These are phyloP conservation scores for Craterostigma plantagineum DNA, from an alignment of 257 asterid genomes.

Conservation along the genomic window DNA sequence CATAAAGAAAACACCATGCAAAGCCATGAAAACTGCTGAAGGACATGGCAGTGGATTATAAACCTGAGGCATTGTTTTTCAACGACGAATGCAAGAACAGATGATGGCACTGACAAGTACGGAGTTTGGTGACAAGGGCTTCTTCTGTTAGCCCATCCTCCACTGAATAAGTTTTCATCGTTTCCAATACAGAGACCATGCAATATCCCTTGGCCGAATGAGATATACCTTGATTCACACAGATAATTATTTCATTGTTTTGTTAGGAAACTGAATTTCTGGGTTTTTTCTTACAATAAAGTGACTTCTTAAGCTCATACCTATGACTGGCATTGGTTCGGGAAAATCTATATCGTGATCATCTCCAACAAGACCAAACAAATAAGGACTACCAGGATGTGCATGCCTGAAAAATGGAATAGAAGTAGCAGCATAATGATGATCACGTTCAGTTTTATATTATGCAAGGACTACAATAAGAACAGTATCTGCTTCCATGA, in stretches of 20 bases:
- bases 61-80: slow-evolving; percentile 75
- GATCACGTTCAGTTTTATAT: not conserved
- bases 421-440: not conserved
- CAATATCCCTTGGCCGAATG: slow-evolving; percentile 90
- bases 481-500: too few relatives aligned
- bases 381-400: slow-evolving; percentile 96
- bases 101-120: slow-evolving; percentile 79
- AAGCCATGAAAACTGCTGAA: too few relatives aligned
- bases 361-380: slow-evolving; percentile 89
- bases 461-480: too few relatives aligned
- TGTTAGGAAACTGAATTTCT: too few relatives aligned
- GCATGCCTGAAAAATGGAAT: slow-evolving; percentile 68
- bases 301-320: slow-evolving; percentile 27
- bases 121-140: slow-evolving; percentile 83
- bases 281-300: too few relatives aligned
- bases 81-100: slow-evolving; percentile 69
- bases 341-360: slow-evolving; percentile 88
- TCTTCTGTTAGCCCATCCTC: slow-evolving; percentile 96
- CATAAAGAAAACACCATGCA: too few relatives aligned
- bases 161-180: slow-evolving; percentile 81
- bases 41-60: slow-evolving; percentile 5
- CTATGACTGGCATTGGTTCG: slow-evolving; percentile 94
- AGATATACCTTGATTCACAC: slow-evolving; percentile 55
- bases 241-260: not conserved
- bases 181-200: slow-evolving; percentile 62